Conservation (phyloP, 2,329 filamentous ascomycete species). For the Blastomyces emzantsi region DNA sequence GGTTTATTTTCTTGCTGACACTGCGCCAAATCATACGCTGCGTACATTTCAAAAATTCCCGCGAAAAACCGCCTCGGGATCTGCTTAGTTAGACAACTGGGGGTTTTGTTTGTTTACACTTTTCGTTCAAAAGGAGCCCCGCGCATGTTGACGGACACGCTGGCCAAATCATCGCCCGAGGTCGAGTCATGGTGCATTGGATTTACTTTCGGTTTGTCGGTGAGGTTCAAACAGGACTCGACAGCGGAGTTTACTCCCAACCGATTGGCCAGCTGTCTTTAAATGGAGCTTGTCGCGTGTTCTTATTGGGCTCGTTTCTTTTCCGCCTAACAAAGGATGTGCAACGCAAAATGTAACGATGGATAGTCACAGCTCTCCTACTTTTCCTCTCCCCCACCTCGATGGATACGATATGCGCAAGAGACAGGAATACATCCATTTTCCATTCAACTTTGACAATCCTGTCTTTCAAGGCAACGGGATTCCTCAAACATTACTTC, state of each 20-base stretch:
- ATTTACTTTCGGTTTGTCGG: not conserved
- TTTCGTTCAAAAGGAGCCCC: not conserved
- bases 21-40: not conserved
- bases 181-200: not conserved
- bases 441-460: not conserved
- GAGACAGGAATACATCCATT: not conserved
- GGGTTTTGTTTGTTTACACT: constrained; percentile 3
- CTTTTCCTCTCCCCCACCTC: not conserved
- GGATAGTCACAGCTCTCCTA: not conserved
- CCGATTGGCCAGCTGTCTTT: not conserved
- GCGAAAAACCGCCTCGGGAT: not conserved
- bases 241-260: not conserved
- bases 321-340: not conserved
- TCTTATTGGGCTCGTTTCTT: not conserved
- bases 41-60: no score
- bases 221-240: not conserved
- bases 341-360: not conserved
- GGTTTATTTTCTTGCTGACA: not conserved
- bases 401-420: not conserved
- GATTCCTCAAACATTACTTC: not conserved
- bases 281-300: not conserved
- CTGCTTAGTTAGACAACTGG: not conserved
- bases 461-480: not conserved
- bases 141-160: not conserved
- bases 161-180: not conserved